Conservation (phyloP, 495 filamentous ascomycete species). For the Penicillium cataractarum region DNA sequence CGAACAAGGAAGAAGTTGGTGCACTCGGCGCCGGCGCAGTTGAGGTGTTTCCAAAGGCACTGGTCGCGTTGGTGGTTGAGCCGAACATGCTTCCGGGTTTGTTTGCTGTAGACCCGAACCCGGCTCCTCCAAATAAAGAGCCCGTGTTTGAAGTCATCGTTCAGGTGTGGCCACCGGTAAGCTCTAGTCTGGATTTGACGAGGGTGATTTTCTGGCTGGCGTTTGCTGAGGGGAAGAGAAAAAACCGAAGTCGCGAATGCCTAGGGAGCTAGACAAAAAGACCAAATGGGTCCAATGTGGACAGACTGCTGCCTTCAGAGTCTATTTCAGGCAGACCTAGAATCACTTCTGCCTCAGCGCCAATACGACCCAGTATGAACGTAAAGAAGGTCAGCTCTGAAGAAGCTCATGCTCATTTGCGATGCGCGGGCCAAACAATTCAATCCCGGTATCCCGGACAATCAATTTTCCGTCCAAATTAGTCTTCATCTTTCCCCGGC, state of each 20-base stretch:
- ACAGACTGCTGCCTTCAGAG: background rate
- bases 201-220: background rate
- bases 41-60: slow-evolving; percentile 30
- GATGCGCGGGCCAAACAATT: slow-evolving; percentile 26
- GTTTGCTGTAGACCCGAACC: slow-evolving; percentile 35
- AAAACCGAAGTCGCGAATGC: slow-evolving; percentile 11
- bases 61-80: slow-evolving; percentile 39
- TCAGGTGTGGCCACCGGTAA: background rate
- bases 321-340: background rate
- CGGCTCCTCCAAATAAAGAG: slow-evolving; percentile 43
- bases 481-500: background rate
- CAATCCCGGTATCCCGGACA: slow-evolving; percentile 21
- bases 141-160: slow-evolving; percentile 32
- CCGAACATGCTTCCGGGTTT: slow-evolving; percentile 38
- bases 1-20: slow-evolving; percentile 35
- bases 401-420: slow-evolving; percentile 18
- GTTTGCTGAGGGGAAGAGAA: slow-evolving; percentile 16
- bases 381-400: slow-evolving; percentile 4
- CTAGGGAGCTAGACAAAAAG: slow-evolving; percentile 1
- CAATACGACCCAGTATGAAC: background rate
- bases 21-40: slow-evolving; percentile 27
- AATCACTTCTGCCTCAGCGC: background rate
- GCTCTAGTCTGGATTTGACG: background rate
- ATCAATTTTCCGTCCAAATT: slow-evolving; percentile 24
- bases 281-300: background rate